phyloP scores from a whole-genome alignment of 176 grass and related monocot genomes.

The Thinopyrum elongatum region DNA sequence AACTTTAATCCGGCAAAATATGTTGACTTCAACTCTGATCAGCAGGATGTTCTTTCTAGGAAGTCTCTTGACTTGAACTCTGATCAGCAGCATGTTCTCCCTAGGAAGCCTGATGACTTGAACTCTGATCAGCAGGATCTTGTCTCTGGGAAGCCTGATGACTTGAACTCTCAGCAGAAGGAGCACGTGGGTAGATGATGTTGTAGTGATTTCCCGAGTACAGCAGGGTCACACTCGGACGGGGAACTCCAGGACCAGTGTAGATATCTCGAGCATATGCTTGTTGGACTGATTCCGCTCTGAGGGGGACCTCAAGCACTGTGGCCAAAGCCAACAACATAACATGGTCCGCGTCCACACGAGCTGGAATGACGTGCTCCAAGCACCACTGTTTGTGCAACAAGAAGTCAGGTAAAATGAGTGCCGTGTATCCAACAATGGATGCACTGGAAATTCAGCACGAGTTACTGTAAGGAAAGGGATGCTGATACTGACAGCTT shows the following conservation, averaged over 20 bases:
- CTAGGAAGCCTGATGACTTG: background rate
- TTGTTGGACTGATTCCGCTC: conserved; percentile 5
- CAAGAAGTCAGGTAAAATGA: background rate
- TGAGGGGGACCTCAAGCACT: conserved; percentile 15
- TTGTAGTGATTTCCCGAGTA: conserved; percentile 1
- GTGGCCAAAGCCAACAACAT: background rate
- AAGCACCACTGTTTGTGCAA: conserved; percentile 35
- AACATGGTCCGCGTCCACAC: background rate
- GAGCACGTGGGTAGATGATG: conserved; percentile 20
- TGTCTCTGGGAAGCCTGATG: background rate
- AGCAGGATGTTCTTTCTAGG: too few species aligned
- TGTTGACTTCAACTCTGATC: background rate
- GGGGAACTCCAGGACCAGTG: background rate
- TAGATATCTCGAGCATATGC: background rate
- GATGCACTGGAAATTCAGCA: conserved; percentile 17
- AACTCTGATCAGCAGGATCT: background rate
- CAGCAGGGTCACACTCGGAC: conserved; percentile 21
- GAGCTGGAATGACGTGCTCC: background rate
- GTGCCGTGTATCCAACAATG: background rate
- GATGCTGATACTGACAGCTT: conserved; percentile 6
- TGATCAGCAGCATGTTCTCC: too few species aligned
- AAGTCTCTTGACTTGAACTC: background rate
- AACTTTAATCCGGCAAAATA: background rate
- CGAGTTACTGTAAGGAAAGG: background rate
- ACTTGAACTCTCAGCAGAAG: background rate